Conservation (phyloP, 2,329 filamentous ascomycete species). For the Cordyceps militaris region DNA sequence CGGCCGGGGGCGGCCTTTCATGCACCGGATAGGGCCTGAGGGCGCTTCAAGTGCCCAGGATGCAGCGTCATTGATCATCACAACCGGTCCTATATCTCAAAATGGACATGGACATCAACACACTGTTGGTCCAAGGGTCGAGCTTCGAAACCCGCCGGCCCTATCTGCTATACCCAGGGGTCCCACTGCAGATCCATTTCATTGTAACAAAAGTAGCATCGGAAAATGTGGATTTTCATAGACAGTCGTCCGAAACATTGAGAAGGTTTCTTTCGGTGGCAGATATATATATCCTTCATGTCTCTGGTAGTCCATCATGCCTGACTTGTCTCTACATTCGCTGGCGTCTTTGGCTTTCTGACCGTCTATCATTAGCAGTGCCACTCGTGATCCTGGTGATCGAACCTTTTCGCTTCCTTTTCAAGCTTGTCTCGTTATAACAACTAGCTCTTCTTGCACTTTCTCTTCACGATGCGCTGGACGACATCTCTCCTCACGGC, state of each 20-base stretch:
- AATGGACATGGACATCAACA: too few species aligned
- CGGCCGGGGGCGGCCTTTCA: too few species aligned
- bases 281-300: not conserved
- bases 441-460: not conserved
- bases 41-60: too few species aligned
- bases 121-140: not conserved
- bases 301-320: too few species aligned
- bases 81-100: too few species aligned
- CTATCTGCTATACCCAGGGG: not conserved
- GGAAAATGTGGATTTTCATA: not conserved
- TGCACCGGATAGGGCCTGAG: too few species aligned
- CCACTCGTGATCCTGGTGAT: not conserved
- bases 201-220: not conserved
- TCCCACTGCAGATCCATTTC: not conserved
- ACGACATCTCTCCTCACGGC: not conserved
- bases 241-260: not conserved
- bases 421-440: not conserved
- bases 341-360: not conserved
- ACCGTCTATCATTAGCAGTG: not conserved
- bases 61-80: too few species aligned
- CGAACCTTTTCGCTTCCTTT: not conserved
- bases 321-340: not conserved
- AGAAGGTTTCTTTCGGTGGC: not conserved
- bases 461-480: not conserved
- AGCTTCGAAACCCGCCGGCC: not conserved